These are phyloP conservation scores for Didymella segeticola DNA, from an alignment of 2,329 filamentous ascomycete genomes.

Conservation along the genomic window DNA sequence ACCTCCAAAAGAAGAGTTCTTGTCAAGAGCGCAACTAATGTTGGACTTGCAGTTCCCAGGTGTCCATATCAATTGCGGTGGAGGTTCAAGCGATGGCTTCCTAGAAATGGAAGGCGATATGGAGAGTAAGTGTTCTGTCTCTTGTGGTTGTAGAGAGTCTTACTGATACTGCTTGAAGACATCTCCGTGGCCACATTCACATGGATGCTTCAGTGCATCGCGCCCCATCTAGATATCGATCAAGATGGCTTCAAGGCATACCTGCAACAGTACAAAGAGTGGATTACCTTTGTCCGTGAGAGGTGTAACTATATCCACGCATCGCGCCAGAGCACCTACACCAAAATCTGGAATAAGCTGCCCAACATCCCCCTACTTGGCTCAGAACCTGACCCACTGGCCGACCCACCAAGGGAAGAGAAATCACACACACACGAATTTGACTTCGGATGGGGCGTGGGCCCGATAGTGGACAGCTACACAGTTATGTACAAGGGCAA, in stretches of 20 bases:
- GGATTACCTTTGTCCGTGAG: slow-evolving; percentile 37
- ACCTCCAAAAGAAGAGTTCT: not conserved
- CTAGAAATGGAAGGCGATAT: slow-evolving; percentile 42
- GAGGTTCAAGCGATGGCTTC: slow-evolving; percentile 49
- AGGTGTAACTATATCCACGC: slow-evolving; percentile 41
- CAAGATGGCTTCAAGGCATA: slow-evolving; percentile 51
- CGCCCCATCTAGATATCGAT: slow-evolving; percentile 56
- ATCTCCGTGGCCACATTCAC: slow-evolving; percentile 58
- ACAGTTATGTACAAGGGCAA: slow-evolving; percentile 52
- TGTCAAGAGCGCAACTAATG: not conserved
- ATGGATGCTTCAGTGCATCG: slow-evolving; percentile 63
- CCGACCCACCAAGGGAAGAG: slow-evolving; percentile 8
- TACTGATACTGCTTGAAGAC: slow-evolving; percentile 24
- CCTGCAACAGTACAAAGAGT: slow-evolving; percentile 50
- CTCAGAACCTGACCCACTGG: slow-evolving; percentile 23
- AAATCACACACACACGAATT: slow-evolving; percentile 47
- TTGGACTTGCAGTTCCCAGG: slow-evolving; percentile 52
- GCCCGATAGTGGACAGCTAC: slow-evolving; percentile 51
- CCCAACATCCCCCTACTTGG: slow-evolving; percentile 35
- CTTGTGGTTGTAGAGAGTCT: accelerated
- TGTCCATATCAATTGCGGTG: slow-evolving; percentile 60
- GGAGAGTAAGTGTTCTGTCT: slow-evolving; percentile 33
- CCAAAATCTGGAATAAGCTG: slow-evolving; percentile 18
- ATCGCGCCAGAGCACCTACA: not conserved
- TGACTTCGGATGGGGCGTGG: slow-evolving; percentile 56